phyloP scores from a whole-genome alignment of 345 rosid genomes.

The Eucalyptus shirleyi region DNA sequence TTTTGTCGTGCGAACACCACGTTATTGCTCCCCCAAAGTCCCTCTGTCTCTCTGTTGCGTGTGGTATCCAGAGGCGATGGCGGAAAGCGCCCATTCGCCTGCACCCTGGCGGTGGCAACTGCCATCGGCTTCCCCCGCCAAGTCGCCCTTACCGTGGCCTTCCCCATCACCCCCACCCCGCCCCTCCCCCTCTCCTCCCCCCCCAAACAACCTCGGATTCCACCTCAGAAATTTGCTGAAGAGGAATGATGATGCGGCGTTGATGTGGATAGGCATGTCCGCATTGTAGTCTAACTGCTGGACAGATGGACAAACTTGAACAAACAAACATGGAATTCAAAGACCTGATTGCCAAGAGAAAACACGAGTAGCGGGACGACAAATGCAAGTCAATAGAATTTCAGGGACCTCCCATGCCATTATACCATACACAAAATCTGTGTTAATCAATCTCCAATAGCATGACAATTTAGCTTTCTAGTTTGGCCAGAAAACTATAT shows the following conservation, averaged over 20 bases:
- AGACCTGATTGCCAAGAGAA: not conserved
- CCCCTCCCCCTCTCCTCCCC: too few species aligned
- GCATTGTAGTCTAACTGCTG: not conserved
- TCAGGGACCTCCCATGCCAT: too few species aligned
- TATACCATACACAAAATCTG: not conserved
- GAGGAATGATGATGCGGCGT: not conserved
- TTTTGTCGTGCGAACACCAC: not conserved
- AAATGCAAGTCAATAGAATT: not conserved
- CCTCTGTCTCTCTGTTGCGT: not conserved
- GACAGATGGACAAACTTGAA: not conserved
- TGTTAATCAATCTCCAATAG: not conserved
- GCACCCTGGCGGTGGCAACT: not conserved
- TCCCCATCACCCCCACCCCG: rapidly evolving
- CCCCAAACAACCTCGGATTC: too few species aligned
- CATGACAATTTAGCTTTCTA: not conserved
- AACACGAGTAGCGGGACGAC: not conserved
- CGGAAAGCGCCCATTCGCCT: not conserved
- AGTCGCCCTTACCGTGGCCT: not conserved
- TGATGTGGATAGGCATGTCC: not conserved
- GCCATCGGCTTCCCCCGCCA: too few species aligned
- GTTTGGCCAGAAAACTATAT: not conserved
- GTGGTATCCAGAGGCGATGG: not conserved
- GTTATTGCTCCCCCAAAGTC: not conserved
- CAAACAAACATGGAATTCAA: not conserved
- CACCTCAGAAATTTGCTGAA: too few species aligned